Evolutionary conservation across 257 asterid species (phyloP).

Genomic region (Nicotiana benthamiana): DNA sequence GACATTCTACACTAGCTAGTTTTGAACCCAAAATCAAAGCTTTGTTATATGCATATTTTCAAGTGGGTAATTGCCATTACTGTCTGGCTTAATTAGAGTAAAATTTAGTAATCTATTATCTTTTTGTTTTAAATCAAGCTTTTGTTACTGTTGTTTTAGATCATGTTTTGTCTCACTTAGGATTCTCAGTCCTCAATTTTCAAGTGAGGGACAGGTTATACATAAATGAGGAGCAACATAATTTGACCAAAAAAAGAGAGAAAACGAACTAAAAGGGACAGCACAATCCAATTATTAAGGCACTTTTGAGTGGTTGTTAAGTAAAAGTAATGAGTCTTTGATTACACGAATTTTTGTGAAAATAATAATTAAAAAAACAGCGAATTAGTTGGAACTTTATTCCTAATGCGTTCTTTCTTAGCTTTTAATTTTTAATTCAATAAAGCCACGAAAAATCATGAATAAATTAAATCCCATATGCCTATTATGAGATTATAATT

Average conservation of each 20-base stretch:
- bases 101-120: neutral
- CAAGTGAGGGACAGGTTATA: neutral
- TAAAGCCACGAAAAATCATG: neutral
- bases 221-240: neutral
- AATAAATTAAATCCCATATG: neutral
- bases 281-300: neutral
- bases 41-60: neutral
- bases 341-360: neutral
- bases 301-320: neutral
- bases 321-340: neutral
- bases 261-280: neutral
- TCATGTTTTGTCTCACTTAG: neutral
- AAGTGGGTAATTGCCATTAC: neutral
- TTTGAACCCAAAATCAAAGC: neutral
- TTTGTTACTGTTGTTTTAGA: neutral
- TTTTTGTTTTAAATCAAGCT: neutral
- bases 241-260: neutral
- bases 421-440: neutral
- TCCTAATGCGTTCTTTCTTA: neutral
- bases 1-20: neutral
- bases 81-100: neutral
- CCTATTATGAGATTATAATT: neutral
- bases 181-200: neutral
- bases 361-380: neutral
- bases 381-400: neutral